These are phyloP conservation scores for Catunica adiposa DNA, from an alignment of 2,329 filamentous ascomycete genomes.

Conservation along the genomic window DNA sequence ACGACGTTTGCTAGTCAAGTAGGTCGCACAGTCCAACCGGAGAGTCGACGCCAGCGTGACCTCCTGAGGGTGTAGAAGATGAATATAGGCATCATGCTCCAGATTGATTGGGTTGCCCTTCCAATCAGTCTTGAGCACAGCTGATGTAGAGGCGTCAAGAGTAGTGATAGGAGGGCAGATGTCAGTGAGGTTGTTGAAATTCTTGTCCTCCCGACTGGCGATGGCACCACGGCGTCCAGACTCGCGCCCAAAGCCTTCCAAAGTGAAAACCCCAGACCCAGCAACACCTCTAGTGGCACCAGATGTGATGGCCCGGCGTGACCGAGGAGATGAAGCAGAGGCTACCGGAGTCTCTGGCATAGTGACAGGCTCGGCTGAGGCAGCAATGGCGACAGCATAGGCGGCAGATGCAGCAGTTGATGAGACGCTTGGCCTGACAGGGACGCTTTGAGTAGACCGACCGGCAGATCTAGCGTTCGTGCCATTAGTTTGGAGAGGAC, in stretches of 20 bases:
- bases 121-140: conserved; percentile 72
- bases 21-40: conserved; percentile 71
- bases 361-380: conserved; percentile 3
- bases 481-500: not conserved
- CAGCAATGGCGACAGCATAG: not conserved
- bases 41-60: conserved; percentile 59
- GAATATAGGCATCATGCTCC: conserved; percentile 49
- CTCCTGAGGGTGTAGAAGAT: conserved; percentile 65
- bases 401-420: not conserved
- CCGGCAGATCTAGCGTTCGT: not conserved
- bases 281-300: conserved; percentile 10
- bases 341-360: not conserved
- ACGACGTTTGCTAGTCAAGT: conserved; percentile 80
- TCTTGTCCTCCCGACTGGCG: conserved; percentile 64
- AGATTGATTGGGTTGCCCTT: conserved; percentile 68
- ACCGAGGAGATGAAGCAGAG: conserved; percentile 1
- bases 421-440: not conserved
- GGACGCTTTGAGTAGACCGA: not conserved
- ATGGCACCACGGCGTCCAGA: conserved; percentile 25
- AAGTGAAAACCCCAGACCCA: conserved; percentile 10
- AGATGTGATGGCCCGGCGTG: conserved; percentile 7
- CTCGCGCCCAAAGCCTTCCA: conserved; percentile 12
- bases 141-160: conserved; percentile 43
- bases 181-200: conserved; percentile 56
- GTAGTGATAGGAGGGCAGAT: conserved; percentile 53